phyloP scores from a whole-genome alignment of 164 flowering plant species.

The Saururus chinensis region DNA sequence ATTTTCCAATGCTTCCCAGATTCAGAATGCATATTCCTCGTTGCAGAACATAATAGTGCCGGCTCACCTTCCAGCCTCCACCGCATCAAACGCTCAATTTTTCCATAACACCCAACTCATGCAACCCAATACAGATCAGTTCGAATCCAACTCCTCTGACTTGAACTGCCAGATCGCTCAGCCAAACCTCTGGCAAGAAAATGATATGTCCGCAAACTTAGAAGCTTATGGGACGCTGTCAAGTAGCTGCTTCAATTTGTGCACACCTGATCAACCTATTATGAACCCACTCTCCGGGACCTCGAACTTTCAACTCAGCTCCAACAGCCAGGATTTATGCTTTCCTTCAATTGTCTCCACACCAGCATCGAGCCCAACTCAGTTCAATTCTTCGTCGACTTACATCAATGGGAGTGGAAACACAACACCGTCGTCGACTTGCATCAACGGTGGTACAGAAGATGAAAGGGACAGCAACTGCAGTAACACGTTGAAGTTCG shows the following conservation, averaged over 20 bases:
- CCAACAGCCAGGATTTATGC: constrained; percentile 17
- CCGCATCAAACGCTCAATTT: constrained; percentile 16
- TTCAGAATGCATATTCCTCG: constrained; percentile 16
- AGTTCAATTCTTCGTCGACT: constrained; percentile 39
- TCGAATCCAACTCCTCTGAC: constrained; percentile 11
- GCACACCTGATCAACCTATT: constrained; percentile 13
- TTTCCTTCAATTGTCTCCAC: constrained; percentile 41
- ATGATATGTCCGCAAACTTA: constrained; percentile 11
- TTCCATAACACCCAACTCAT: constrained; percentile 20
- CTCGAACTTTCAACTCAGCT: constrained; percentile 17
- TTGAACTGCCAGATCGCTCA: constrained; percentile 11
- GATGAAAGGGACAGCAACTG: constrained; percentile 57
- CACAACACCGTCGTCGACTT: constrained; percentile 39
- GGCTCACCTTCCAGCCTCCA: constrained; percentile 9
- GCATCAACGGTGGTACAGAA: constrained; percentile 19
- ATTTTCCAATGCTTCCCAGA: constrained; percentile 5
- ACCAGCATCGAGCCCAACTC: constrained; percentile 50
- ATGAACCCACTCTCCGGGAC: constrained; percentile 16
- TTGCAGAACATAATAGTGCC: constrained; percentile 10
- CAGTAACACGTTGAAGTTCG: constrained; percentile 43
- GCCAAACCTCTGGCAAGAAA: constrained; percentile 25
- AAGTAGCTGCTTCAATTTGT: constrained; percentile 4
- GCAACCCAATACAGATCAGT: constrained; percentile 25
- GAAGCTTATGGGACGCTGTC: constrained; percentile 8
- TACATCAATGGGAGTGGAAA: constrained; percentile 24